Conservation (phyloP, 2,329 filamentous ascomycete species). For the Diaporthe vaccinii region DNA sequence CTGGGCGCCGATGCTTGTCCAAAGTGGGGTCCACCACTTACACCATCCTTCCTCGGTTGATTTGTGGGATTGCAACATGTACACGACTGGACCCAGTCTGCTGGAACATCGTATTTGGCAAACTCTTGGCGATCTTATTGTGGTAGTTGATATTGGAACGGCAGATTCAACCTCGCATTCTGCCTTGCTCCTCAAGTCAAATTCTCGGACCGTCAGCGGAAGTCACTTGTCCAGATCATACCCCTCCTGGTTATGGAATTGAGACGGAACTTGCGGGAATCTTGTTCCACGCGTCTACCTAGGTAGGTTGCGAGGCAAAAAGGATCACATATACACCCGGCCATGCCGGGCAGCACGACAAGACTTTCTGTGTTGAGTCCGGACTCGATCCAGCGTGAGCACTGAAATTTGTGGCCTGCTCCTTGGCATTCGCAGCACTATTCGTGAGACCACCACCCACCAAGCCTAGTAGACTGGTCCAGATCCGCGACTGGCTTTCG, state of each 20-base stretch:
- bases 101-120: constrained; percentile 7
- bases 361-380: neutral
- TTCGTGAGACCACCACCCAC: neutral
- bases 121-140: neutral
- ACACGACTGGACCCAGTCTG: constrained; percentile 1
- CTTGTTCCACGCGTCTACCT: neutral
- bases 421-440: neutral
- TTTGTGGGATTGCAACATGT: neutral
- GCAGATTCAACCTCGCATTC: neutral
- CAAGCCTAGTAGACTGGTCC: neutral
- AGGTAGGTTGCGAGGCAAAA: neutral
- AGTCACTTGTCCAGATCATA: neutral
- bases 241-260: neutral
- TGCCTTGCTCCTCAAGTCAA: neutral
- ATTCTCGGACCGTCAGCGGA: neutral
- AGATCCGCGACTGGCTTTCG: neutral
- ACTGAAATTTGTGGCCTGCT: neutral
- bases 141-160: neutral
- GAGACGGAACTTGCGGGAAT: neutral
- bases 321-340: neutral
- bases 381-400: too few species aligned
- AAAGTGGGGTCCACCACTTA: neutral
- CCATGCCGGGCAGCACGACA: neutral
- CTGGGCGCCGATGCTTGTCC: constrained; percentile 24
- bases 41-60: neutral